Conservation (phyloP, 208 protist genomes). For the Wallacemonas sp. region DNA sequence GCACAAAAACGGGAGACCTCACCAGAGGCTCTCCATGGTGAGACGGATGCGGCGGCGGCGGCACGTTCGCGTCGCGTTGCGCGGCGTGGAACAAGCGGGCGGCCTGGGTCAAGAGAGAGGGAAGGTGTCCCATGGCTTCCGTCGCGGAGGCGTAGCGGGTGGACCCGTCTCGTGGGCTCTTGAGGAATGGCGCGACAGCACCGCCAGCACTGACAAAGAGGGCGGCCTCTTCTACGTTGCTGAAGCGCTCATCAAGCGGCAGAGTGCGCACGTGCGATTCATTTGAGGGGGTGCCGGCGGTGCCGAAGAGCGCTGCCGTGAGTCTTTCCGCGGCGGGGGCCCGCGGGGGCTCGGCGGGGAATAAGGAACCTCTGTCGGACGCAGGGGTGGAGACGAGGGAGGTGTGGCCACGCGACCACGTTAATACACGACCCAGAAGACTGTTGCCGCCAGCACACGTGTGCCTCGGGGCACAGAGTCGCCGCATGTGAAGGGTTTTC, state of each 20-base stretch:
- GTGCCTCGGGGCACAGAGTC: too few species aligned
- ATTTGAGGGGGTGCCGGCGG: too few species aligned
- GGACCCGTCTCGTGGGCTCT: not conserved
- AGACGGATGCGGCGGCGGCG: not conserved
- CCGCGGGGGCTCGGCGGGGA: too few species aligned
- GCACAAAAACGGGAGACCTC: constrained; percentile 3
- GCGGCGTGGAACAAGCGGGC: not conserved
- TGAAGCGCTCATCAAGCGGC: constrained; percentile 7
- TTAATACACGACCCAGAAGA: too few species aligned
- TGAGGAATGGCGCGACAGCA: not conserved
- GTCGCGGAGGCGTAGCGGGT: not conserved
- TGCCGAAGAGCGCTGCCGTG: too few species aligned
- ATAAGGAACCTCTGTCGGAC: too few species aligned
- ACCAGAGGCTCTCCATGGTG: not conserved
- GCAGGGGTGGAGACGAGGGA: too few species aligned
- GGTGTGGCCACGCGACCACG: too few species aligned
- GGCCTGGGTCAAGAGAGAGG: not conserved
- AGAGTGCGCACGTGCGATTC: too few species aligned
- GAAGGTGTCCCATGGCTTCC: not conserved
- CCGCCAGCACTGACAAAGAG: constrained; percentile 17
- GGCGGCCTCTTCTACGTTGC: constrained; percentile 17
- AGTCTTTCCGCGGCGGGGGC: too few species aligned
- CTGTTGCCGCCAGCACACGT: too few species aligned
- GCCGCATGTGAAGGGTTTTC: too few species aligned
- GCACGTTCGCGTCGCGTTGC: not conserved